These are phyloP conservation scores for Cyphellophora europaea DNA, from an alignment of 2,329 filamentous ascomycete species.

Conservation along the genomic window DNA sequence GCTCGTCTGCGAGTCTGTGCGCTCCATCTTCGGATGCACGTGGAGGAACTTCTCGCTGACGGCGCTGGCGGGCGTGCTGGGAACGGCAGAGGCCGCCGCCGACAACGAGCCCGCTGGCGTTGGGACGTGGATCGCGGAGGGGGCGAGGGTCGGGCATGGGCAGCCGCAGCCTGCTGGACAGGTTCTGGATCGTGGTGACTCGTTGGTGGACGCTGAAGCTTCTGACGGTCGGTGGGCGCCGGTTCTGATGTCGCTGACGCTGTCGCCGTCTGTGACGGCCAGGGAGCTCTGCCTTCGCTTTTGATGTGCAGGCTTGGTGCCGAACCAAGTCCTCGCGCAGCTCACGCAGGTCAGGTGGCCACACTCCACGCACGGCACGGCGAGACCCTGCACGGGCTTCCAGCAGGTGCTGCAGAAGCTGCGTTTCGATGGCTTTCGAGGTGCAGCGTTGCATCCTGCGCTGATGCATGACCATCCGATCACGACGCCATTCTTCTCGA, in stretches of 20 bases:
- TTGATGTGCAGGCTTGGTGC: constrained; percentile 1
- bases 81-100: not conserved
- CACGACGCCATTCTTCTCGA: constrained; percentile 17
- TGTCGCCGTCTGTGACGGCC: constrained; percentile 14
- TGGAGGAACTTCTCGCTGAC: too few relatives aligned
- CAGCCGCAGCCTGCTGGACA: constrained; percentile 41
- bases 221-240: too few relatives aligned
- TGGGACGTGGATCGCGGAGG: constrained; percentile 22
- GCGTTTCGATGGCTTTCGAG: constrained; percentile 21
- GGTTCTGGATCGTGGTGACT: too few relatives aligned
- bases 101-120: constrained; percentile 16
- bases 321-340: constrained; percentile 36
- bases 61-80: not conserved
- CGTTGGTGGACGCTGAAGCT: too few relatives aligned
- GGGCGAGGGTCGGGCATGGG: constrained; percentile 29
- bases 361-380: constrained; percentile 37
- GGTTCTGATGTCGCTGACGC: constrained; percentile 3
- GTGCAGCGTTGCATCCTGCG: constrained; percentile 27
- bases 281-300: not conserved
- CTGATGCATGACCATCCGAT: constrained; percentile 19
- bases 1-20: constrained; percentile 2
- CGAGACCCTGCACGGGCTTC: constrained; percentile 32
- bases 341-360: constrained; percentile 38
- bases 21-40: not conserved
- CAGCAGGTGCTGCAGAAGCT: constrained; percentile 36